Base-by-base conservation (phyloP, 768 basidiomycete species). In the Lactarius psammicola region DNA sequence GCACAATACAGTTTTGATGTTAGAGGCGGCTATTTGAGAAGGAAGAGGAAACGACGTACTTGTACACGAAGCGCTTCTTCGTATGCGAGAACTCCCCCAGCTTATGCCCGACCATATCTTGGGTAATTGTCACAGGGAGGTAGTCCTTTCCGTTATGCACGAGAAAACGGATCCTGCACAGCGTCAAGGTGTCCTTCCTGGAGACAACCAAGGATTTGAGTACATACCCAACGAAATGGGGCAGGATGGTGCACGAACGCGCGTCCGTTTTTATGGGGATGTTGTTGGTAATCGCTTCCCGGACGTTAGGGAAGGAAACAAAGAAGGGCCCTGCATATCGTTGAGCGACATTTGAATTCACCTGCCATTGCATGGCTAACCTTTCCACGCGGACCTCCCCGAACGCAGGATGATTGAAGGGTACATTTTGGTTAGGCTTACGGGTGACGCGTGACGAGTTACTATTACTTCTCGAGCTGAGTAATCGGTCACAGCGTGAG, bases 71-170 rank as follows among this genome's bases (percentile, higher is more conserved):
- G 62, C 84, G 85, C 76, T 94, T 95, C 79, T 89, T 88, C 40
- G 95, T 98, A 70, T 88, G 85, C 46, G 94, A 80, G 76, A 98
- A 98, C 80, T 98, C 95, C 60, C 96, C 96, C 60, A 98, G 77
- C 76, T 99, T 99, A 76, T 99, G 95, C 0, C 96, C 96, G 1
- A 99, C 94, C 96, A 98, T 98, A 76, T 98, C 96, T 75, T 95
- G 93, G 4, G 92, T 94, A 69, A 99, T 82, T 53, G 82, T 77
- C 46, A 99, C 89, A 0, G 95, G 95, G 5, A 88, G 64, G 75
- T 94, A 96, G 71, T 92, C 86, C 77, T 88, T 93, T 40, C 96
- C 96, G 70, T 98, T 98, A 77, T 99, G 95, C 2, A 99, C 93
- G 76, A 91, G 78, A 75, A 99, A 98, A 44, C 87, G 85, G 40